Evolutionary conservation across 805 yeast genomes (phyloP).

Genomic region (Naumovozyma baii): DNA sequence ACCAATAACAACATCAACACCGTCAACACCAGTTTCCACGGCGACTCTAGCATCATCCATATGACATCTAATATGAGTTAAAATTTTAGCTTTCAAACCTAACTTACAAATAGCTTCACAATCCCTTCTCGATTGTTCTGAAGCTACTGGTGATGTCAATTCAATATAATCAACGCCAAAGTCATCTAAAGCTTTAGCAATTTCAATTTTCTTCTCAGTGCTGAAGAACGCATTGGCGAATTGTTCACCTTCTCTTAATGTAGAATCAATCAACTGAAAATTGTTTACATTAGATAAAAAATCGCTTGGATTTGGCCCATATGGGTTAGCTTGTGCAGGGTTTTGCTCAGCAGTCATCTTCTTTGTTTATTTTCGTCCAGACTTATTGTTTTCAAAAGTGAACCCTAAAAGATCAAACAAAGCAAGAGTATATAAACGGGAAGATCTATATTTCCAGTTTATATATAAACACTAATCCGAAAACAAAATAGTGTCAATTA

Average conservation of each 20-base stretch:
- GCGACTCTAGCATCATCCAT: constrained; percentile 98
- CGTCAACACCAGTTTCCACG: constrained; percentile 97
- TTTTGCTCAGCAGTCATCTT: constrained; percentile 19
- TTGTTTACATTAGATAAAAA: constrained; percentile 78
- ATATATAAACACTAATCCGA: too few species aligned
- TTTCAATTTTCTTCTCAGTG: constrained; percentile 91
- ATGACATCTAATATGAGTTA: constrained; percentile 96
- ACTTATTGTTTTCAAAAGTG: too few species aligned
- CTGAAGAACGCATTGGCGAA: constrained; percentile 94
- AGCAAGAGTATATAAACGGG: too few species aligned
- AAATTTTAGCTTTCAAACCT: constrained; percentile 89
- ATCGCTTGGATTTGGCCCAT: constrained; percentile 93
- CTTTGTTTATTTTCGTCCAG: too few species aligned
- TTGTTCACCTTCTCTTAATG: constrained; percentile 97
- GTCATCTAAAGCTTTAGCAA: constrained; percentile 93
- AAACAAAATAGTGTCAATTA: too few species aligned
- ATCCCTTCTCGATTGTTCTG: constrained; percentile 84
- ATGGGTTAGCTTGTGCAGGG: constrained; percentile 52
- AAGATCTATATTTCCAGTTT: too few species aligned
- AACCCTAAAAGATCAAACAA: too few species aligned
- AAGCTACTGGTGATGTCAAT: constrained; percentile 94
- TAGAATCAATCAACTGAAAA: constrained; percentile 89
- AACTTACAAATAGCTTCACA: constrained; percentile 98
- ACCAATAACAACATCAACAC: constrained; percentile 97
- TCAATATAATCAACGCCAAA: constrained; percentile 98